Conservation (phyloP, 805 yeast genomes). For the Starmera amethionina region DNA sequence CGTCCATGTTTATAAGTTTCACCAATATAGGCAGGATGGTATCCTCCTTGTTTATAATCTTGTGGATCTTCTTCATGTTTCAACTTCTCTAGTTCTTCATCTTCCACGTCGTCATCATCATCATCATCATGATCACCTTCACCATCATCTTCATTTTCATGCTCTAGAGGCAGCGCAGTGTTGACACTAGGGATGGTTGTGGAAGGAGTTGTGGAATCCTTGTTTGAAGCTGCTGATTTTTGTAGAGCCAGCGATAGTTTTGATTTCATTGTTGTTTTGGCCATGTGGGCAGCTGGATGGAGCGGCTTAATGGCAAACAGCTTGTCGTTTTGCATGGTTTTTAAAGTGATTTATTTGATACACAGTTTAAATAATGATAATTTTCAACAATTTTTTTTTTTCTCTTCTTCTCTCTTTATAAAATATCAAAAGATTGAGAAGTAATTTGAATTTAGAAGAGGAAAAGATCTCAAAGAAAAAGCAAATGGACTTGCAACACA, state of each 20-base stretch:
- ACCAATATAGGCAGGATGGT: slow-evolving; percentile 89
- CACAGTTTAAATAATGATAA: no score
- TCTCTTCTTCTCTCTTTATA: no score
- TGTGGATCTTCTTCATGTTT: slow-evolving; percentile 74
- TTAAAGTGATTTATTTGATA: no score
- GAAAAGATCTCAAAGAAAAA: background rate
- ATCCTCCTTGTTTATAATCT: slow-evolving; percentile 90
- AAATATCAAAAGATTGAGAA: no score
- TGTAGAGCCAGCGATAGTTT: slow-evolving; percentile 15
- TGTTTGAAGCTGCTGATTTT: background rate
- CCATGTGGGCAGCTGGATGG: no score
- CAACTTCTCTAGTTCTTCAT: slow-evolving; percentile 23
- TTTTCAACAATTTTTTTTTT: no score
- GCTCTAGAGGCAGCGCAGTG: background rate
- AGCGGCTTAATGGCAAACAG: no score
- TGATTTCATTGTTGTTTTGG: slow-evolving; percentile 6
- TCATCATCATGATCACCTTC: slow-evolving; percentile 9
- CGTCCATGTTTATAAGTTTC: slow-evolving; percentile 70
- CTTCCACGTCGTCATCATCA: slow-evolving; percentile 16
- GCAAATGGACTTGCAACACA: slow-evolving; percentile 17
- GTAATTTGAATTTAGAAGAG: background rate
- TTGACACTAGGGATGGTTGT: background rate
- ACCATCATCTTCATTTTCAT: background rate
- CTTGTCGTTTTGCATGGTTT: no score
- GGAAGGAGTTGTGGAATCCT: background rate